Conservation (phyloP, 345 rosid genomes). For the Populus alba region DNA sequence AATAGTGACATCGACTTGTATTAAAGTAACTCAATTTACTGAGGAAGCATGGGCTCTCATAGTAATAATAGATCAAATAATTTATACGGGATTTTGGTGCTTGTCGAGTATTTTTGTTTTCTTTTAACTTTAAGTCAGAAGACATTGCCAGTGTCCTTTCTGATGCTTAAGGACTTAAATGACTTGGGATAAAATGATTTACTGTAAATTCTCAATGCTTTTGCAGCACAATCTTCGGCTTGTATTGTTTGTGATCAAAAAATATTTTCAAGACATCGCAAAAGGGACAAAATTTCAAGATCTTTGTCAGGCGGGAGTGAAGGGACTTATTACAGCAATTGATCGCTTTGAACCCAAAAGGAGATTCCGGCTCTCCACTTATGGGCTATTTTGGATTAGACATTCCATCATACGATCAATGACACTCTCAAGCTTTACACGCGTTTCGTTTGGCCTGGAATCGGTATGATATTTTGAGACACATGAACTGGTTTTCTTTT, state of each 20-base stretch:
- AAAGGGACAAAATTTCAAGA: slow-evolving; percentile 81
- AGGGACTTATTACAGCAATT: slow-evolving; percentile 84
- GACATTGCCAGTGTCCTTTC: not conserved
- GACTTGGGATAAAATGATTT: not conserved
- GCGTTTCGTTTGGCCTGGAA: slow-evolving; percentile 87
- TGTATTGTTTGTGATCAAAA: slow-evolving; percentile 79
- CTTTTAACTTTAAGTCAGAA: not conserved
- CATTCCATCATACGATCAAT: slow-evolving; percentile 84
- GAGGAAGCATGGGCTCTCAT: not conserved
- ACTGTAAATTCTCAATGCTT: not conserved
- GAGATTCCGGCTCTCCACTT: slow-evolving; percentile 77
- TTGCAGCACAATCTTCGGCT: slow-evolving; percentile 97
- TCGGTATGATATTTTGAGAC: slow-evolving; percentile 47
- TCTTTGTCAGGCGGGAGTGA: slow-evolving; percentile 94
- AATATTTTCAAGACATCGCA: slow-evolving; percentile 78
- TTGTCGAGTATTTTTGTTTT: not conserved
- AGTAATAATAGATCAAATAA: not conserved
- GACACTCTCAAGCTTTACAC: slow-evolving; percentile 82
- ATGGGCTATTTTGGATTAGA: slow-evolving; percentile 89
- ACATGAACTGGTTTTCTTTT: slow-evolving; percentile 7
- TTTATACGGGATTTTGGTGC: not conserved
- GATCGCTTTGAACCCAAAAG: slow-evolving; percentile 88
- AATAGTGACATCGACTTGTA: not conserved
- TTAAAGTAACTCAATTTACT: not conserved
- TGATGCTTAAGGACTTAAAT: not conserved